These are phyloP conservation scores for Citrullus colocynthis DNA, from an alignment of 306 rosid species.

Conservation along the genomic window DNA sequence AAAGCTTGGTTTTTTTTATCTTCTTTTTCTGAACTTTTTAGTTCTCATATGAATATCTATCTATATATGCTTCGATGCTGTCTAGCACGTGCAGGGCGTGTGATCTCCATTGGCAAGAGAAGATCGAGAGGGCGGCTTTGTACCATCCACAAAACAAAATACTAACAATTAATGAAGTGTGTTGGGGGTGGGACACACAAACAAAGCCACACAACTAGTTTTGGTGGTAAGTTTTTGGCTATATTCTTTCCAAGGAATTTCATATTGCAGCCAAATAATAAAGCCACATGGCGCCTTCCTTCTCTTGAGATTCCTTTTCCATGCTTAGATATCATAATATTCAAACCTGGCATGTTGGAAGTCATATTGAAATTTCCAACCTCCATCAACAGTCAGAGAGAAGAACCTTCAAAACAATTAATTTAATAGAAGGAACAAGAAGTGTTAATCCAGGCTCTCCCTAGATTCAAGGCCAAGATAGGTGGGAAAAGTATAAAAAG, in stretches of 20 bases:
- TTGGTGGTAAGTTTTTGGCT: background rate
- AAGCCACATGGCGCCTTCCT: background rate
- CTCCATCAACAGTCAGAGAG: background rate
- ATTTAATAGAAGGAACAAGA: background rate
- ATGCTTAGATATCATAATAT: background rate
- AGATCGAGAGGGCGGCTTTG: background rate
- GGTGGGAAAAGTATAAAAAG: background rate
- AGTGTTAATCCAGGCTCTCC: background rate
- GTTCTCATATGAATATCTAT: background rate
- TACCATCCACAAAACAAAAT: background rate
- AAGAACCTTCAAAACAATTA: background rate
- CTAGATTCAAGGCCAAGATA: background rate
- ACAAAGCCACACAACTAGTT: background rate
- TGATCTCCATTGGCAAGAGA: background rate
- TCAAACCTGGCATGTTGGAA: background rate
- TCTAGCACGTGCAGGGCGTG: background rate
- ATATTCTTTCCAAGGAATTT: background rate
- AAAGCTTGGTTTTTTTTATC: background rate
- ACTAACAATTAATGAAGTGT: background rate
- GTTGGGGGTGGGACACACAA: background rate
- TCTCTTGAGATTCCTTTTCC: background rate
- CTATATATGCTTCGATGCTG: background rate
- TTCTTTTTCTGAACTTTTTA: background rate
- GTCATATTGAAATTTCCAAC: background rate
- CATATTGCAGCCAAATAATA: background rate